These are phyloP conservation scores for Pleurotus pulmonarius DNA, from an alignment of 768 basidiomycete species.

Conservation along the genomic window DNA sequence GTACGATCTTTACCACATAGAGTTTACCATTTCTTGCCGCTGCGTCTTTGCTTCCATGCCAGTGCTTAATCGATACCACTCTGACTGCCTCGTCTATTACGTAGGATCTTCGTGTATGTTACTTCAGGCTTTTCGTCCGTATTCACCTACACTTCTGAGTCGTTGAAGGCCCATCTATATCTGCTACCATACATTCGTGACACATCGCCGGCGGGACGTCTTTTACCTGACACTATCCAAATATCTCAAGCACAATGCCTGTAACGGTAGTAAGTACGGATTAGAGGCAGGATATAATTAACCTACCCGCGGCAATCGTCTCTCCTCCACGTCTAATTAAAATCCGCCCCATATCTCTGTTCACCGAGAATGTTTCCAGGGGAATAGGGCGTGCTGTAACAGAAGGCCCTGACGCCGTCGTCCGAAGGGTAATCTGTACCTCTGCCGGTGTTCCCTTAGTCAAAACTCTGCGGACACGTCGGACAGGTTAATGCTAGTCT, in stretches of 20 bases:
- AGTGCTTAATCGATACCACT: not conserved
- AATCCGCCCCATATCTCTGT: constrained; percentile 96
- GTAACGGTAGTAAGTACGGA: not conserved
- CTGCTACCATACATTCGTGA: not conserved
- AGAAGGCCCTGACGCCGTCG: constrained; percentile 44
- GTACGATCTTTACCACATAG: not conserved
- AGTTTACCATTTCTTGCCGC: constrained; percentile 4
- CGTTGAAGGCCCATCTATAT: not conserved
- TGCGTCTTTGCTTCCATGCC: too few species aligned
- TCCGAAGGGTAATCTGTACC: constrained; percentile 76
- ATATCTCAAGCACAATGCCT: constrained; percentile 45
- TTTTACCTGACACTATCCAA: constrained; percentile 13
- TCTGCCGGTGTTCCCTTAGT: constrained; percentile 84
- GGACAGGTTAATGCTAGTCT: not conserved
- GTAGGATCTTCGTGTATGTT: not conserved
- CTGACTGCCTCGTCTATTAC: not conserved
- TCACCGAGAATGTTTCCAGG: constrained; percentile 78
- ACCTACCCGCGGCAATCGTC: constrained; percentile 86
- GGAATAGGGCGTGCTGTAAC: constrained; percentile 61
- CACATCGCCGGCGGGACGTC: not conserved
- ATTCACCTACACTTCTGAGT: not conserved
- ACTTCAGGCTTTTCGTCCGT: not conserved
- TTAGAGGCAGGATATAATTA: not conserved
- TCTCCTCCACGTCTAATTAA: constrained; percentile 86
- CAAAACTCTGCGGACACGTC: constrained; percentile 55